Evolutionary conservation across 1,284 basidiomycete genomes (phyloP).

Genomic region (Thecaphora thlaspeos): DNA sequence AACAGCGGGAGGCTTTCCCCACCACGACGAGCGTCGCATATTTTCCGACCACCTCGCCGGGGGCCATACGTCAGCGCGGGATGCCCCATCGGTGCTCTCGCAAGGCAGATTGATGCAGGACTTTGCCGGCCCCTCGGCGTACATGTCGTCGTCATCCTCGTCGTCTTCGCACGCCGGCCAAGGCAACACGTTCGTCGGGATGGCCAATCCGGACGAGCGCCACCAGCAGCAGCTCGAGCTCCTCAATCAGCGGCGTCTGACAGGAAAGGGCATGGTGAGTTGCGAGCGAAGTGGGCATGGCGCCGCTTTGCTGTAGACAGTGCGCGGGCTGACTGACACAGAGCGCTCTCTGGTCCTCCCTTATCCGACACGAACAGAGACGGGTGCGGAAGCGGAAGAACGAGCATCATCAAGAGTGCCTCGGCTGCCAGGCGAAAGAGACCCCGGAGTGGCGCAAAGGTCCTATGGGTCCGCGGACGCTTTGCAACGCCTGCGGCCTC

Average conservation of each 20-base stretch:
- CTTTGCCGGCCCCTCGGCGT: no score
- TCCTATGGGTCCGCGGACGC: slow-evolving; percentile 50
- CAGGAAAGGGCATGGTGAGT: slow-evolving; percentile 32
- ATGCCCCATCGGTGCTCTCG: no score
- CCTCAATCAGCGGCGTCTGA: slow-evolving; percentile 19
- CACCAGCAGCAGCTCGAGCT: slow-evolving; percentile 24
- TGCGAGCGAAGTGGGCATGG: background rate
- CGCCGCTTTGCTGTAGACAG: background rate
- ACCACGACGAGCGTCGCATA: no score
- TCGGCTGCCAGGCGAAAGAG: slow-evolving; percentile 37
- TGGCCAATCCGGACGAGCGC: slow-evolving; percentile 9
- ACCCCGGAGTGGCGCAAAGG: slow-evolving; percentile 57
- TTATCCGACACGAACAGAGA: slow-evolving; percentile 4
- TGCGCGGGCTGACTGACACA: no score
- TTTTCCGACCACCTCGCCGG: no score
- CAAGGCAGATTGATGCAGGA: no score
- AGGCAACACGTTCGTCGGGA: no score
- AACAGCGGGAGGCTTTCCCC: no score
- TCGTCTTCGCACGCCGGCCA: no score
- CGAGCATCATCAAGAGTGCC: slow-evolving; percentile 36
- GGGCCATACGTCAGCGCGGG: no score
- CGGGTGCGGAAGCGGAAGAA: slow-evolving; percentile 35
- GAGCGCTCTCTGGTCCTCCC: background rate
- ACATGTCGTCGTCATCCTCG: no score
- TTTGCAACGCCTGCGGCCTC: slow-evolving; percentile 53